Base-by-base conservation (phyloP, 2,329 filamentous ascomycete species). In the Trichoderma lentiforme region DNA sequence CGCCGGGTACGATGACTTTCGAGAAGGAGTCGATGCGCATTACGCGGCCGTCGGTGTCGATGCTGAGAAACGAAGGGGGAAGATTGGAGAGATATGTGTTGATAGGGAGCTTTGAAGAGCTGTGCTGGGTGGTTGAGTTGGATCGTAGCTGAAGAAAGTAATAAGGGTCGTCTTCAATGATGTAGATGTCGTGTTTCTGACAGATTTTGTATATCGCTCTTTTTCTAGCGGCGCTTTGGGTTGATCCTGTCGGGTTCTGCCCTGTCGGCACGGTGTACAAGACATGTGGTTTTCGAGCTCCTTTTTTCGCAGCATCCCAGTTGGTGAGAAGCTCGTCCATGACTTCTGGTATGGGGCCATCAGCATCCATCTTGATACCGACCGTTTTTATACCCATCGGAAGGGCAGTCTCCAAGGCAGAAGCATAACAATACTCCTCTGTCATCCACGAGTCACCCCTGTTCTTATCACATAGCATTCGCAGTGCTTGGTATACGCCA, bases 21-120 rank as follows among this genome's bases (percentile, higher is more conserved):
- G 93, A 96, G 83, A 98, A 97, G 0, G 94, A 97, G 80, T 98
- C 95, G 82, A 98, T 88, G 39, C 95, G 92, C 84, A 97, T 86
- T 53, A 98, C 95, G 73, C 95, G 92, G 7, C 95, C 95, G 80
- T 97, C 94, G 1, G 89, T 86, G 79, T 98, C 95, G 76, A 98
- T 86, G 81, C 89, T 93, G 39, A 97, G 85, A 71, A 92, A 89
- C 2, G 92, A 92, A 0, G 94, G 93, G 36, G 80, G 78, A n/a
- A 83, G 77, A 0, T 81, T 82, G 15, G 86, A 84, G 72, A 98
- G 84, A 80, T 98, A 98, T 11, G 92, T 90, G 4, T 91, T 88
- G 71, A 93, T 88, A 3, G 74, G 88, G 30, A 85, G 81, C 7
- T 91, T 90, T 0, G 88, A 84, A 6, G 89, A 86, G 3, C 84